Conservation (phyloP, 371 early-diverging fungal species). For the Lichtheimia ramosa region DNA sequence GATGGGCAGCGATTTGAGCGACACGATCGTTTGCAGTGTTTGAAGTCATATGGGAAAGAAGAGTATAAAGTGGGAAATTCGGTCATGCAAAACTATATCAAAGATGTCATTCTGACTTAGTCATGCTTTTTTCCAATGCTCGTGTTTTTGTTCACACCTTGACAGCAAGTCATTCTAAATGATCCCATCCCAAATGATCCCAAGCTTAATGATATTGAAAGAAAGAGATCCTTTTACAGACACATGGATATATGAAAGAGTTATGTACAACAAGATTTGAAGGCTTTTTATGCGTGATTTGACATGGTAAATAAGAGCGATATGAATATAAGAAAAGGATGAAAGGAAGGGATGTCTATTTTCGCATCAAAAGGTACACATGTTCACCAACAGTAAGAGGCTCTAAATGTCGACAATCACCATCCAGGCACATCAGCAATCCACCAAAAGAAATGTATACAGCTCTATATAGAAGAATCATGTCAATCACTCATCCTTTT, state of each 20-base stretch:
- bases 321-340: neutral
- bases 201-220: no score
- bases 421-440: slow-evolving; percentile 87
- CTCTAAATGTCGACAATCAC: slow-evolving; percentile 82
- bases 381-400: slow-evolving; percentile 84
- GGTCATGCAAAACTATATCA: no score
- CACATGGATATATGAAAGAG: no score
- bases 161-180: no score
- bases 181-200: no score
- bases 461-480: slow-evolving; percentile 40
- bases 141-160: no score
- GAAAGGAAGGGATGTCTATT: slow-evolving; percentile 41
- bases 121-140: no score
- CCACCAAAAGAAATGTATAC: slow-evolving; percentile 95
- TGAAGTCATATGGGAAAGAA: slow-evolving; percentile 12
- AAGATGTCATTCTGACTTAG: no score
- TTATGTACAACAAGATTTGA: no score
- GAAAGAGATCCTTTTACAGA: no score
- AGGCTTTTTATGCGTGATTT: no score
- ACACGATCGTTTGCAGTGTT: slow-evolving; percentile 38
- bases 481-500: neutral
- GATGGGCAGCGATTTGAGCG: slow-evolving; percentile 38
- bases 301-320: neutral
- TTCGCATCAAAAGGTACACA: slow-evolving; percentile 87
- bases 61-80: no score